A percentile compares a stretch with the other conserved stretches of the same genome.
phyloP scores from a whole-genome alignment of 345 rosid species.

The Aquilaria yunnanensis region DNA sequence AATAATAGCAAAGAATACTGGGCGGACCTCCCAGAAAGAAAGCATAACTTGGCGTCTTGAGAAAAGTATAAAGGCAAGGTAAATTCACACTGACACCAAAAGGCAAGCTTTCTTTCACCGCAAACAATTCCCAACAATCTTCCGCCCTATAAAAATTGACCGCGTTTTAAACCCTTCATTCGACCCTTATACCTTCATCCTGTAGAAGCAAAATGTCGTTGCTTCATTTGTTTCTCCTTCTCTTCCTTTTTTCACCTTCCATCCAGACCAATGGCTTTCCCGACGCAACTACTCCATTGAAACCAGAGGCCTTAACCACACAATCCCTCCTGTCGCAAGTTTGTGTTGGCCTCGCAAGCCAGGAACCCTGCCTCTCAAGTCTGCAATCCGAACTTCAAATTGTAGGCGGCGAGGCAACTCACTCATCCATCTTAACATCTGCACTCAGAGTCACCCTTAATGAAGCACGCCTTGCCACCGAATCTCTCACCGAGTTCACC shows the following conservation, averaged over 20 bases:
- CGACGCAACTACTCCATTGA: slow-evolving; percentile 13
- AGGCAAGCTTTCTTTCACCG: slow-evolving; percentile 33
- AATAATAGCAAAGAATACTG: slow-evolving; percentile 18
- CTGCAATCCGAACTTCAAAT: slow-evolving; percentile 31
- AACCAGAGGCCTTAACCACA: slow-evolving; percentile 26
- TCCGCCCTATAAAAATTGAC: slow-evolving; percentile 16
- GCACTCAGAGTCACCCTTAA: slow-evolving; percentile 53
- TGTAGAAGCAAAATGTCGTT: slow-evolving; percentile 34
- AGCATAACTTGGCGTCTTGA: slow-evolving; percentile 54
- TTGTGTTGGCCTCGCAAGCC: slow-evolving; percentile 40
- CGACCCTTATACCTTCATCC: slow-evolving; percentile 9
- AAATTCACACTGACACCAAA: slow-evolving; percentile 19
- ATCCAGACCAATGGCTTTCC: slow-evolving; percentile 21
- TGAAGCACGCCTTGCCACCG: slow-evolving; percentile 60
- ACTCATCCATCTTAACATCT: slow-evolving; percentile 43
- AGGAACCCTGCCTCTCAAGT: slow-evolving; percentile 42
- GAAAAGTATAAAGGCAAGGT: slow-evolving; percentile 30
- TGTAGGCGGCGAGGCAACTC: slow-evolving; percentile 7
- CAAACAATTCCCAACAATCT: slow-evolving; percentile 39
- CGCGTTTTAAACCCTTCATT: slow-evolving; percentile 1
- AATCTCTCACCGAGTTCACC: slow-evolving; percentile 46
- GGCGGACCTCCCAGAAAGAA: slow-evolving; percentile 19
- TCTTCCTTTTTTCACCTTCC: slow-evolving; percentile 31
- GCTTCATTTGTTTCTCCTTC: slow-evolving; percentile 19
- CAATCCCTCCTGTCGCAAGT: slow-evolving; percentile 36